Evolutionary conservation across 2,329 filamentous ascomycete species (phyloP).

Genomic region (Xylaria sp.): DNA sequence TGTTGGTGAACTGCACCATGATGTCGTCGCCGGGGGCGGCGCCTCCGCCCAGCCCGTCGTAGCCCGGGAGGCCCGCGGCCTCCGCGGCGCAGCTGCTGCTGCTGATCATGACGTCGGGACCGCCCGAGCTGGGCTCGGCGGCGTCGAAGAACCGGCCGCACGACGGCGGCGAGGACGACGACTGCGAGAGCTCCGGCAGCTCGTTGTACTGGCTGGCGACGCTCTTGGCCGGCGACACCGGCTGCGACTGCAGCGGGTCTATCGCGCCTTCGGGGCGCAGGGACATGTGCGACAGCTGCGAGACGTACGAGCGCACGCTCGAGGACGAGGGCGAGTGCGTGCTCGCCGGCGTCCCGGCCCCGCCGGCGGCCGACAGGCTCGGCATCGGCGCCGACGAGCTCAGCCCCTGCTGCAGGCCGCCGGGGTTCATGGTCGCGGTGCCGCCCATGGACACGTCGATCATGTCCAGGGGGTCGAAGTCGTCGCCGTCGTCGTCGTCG

Average conservation of each 20-base stretch:
- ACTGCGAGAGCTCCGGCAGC: slow-evolving; percentile 63
- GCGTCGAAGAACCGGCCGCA: slow-evolving; percentile 50
- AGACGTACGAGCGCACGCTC: slow-evolving; percentile 51
- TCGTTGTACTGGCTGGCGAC: slow-evolving; percentile 57
- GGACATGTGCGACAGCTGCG: slow-evolving; percentile 41
- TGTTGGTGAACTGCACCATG: slow-evolving; percentile 48
- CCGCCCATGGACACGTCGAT: slow-evolving; percentile 48
- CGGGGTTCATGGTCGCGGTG: slow-evolving; percentile 42
- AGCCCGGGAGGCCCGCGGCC: slow-evolving; percentile 35
- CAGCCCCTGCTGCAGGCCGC: slow-evolving; percentile 38
- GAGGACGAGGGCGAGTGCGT: slow-evolving; percentile 50
- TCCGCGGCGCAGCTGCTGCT: slow-evolving; percentile 37
- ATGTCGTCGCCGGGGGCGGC: slow-evolving; percentile 51
- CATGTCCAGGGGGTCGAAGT: slow-evolving; percentile 52
- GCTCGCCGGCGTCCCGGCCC: slow-evolving; percentile 31
- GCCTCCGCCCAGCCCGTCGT: slow-evolving; percentile 35
- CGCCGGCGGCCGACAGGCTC: slow-evolving; percentile 32
- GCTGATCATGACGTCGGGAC: slow-evolving; percentile 37
- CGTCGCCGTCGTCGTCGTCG: slow-evolving; percentile 38
- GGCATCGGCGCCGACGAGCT: slow-evolving; percentile 46
- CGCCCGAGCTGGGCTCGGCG: slow-evolving; percentile 45
- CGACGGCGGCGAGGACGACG: slow-evolving; percentile 59
- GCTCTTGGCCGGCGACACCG: slow-evolving; percentile 45
- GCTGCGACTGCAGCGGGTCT: slow-evolving; percentile 33
- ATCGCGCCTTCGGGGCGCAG: slow-evolving; percentile 45